Evolutionary conservation across 2,329 filamentous ascomycete species (phyloP).

Genomic region (Podosphaera xanthii): DNA sequence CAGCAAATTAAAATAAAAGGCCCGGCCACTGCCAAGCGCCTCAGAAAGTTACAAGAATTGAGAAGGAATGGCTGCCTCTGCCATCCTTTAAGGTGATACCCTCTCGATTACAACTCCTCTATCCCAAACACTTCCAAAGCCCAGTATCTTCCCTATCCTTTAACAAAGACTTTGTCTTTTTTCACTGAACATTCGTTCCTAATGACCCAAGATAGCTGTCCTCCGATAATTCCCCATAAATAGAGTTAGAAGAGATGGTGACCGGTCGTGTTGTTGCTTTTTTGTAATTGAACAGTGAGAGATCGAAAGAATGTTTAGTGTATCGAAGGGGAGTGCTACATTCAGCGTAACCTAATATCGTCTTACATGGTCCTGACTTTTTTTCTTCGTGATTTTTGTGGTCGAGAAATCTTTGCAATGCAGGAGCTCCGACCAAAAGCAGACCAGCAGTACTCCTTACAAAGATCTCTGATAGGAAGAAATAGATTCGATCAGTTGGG

Average conservation of each 20-base stretch:
- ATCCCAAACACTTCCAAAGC: not conserved
- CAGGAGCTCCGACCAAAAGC: not conserved
- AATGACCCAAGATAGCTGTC: not conserved
- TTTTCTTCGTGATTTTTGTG: not conserved
- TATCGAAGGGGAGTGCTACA: not conserved
- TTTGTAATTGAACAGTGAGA: not conserved
- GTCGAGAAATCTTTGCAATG: not conserved
- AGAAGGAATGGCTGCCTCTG: not conserved
- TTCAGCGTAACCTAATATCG: not conserved
- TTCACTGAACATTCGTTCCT: not conserved
- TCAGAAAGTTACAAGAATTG: not conserved
- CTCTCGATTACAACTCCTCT: not conserved
- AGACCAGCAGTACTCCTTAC: not conserved
- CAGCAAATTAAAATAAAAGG: not conserved
- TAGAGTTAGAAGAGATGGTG: not conserved
- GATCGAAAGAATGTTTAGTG: not conserved
- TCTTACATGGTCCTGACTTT: not conserved
- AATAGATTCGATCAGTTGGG: not conserved
- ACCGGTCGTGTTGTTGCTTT: not conserved
- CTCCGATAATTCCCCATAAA: not conserved
- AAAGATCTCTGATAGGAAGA: not conserved
- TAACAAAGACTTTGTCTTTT: not conserved
- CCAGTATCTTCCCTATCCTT: not conserved
- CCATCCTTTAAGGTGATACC: no score
- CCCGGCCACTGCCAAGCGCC: not conserved